Conservation (phyloP, 768 basidiomycete genomes). For the Pleurotus djamor region DNA sequence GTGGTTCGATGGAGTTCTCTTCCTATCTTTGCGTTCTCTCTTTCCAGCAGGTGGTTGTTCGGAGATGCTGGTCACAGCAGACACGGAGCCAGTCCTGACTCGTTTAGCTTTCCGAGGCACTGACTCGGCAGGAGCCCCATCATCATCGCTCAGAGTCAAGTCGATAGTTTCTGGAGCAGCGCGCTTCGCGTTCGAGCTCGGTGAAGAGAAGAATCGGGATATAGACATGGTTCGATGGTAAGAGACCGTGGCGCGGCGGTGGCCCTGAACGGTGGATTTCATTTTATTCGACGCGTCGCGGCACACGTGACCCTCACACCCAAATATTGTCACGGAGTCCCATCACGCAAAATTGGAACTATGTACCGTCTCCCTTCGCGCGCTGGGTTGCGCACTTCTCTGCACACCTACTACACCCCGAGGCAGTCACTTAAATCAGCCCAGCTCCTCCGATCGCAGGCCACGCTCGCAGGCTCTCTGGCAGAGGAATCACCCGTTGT, state of each 20-base stretch:
- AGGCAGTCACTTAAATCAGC: neutral
- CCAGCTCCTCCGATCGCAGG: slow-evolving; percentile 16
- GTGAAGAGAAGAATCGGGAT: slow-evolving; percentile 38
- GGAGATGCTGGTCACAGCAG: too few relatives aligned
- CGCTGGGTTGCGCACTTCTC: too few relatives aligned
- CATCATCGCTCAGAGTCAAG: neutral
- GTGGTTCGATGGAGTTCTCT: too few relatives aligned
- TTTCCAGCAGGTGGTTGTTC: too few relatives aligned
- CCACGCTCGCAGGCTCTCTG: slow-evolving; percentile 15
- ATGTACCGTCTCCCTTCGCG: too few relatives aligned
- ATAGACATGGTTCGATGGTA: slow-evolving; percentile 22
- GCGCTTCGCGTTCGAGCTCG: slow-evolving; percentile 9
- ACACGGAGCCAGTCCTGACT: neutral
- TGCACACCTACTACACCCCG: neutral
- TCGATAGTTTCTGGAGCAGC: neutral
- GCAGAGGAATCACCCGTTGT: slow-evolving; percentile 40
- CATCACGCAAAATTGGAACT: too few relatives aligned
- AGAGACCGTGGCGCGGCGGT: too few relatives aligned
- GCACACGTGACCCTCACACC: neutral
- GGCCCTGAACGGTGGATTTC: too few relatives aligned
- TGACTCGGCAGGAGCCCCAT: neutral
- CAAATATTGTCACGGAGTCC: too few relatives aligned
- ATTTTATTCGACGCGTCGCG: neutral
- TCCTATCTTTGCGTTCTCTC: too few relatives aligned
- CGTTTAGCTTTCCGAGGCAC: neutral